Base-by-base conservation (phyloP, 2,329 filamentous ascomycete genomes). In the Aspergillus sp. region DNA sequence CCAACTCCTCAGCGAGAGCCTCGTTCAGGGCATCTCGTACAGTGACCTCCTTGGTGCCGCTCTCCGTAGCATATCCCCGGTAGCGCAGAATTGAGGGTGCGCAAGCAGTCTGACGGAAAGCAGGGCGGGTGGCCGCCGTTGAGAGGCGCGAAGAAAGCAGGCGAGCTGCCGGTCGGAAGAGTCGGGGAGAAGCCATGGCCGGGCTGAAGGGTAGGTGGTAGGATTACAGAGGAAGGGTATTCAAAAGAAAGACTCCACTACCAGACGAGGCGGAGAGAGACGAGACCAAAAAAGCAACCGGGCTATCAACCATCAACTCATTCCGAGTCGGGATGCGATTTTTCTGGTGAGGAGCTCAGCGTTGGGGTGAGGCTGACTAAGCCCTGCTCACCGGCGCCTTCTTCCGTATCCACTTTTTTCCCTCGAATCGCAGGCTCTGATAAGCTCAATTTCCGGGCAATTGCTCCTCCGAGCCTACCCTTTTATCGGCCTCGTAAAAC, bases 11-110 rank as follows among this genome's bases (percentile, higher is more conserved):
- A 52, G 93, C 93, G 76, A 99, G 89, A 64, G 95, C 95, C 85
- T 99, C 94, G 80, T 99, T 99, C 76, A 99, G 85, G 63, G 95
- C 95, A 78, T 99, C 95, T 83, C 95, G 89, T 74, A 99, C 95
- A 49, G 95, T 97, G 83, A 97, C 93, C 78, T 97, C 92, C 85
- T 97, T 97, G 73, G 84, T 82, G 68, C 89, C 90, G 64, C 79
- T 78, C 60, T 80, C 79, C 13, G 83, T 82, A 45, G 86, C 86
- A 80, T 88, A 89, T 69, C 79, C 79, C 72, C 86, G 75, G 64
- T 73, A 78, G 75, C 74, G 77, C 63, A 80, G 77, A 69, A 82
- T 76, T 54, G 81, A 77, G 59, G 83, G 81, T 63, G 79, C 75
- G 68, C 81, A 77, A 64, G 80, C 76, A 64, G 81, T 77, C 63